Percentiles rank a stretch among this genome's conserved stretches.
Evolutionary conservation across 306 rosid genomes (phyloP).

Genomic region (Fragaria iinumae): DNA sequence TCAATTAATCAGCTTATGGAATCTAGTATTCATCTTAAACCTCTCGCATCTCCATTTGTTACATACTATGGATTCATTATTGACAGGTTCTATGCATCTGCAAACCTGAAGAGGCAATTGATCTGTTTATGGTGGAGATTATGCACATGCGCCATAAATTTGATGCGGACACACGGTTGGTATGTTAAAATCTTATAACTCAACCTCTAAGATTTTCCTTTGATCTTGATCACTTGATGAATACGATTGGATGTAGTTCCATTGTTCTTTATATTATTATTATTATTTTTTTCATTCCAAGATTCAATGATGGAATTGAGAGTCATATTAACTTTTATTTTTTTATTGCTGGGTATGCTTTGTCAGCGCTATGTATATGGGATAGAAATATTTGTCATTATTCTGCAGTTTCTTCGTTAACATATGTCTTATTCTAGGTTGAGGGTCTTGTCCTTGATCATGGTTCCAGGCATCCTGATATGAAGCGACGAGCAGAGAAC

Average conservation of each 20-base stretch:
- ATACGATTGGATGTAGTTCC: background rate
- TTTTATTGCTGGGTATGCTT: background rate
- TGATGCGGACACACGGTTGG: slow-evolving; percentile 89
- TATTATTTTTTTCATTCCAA: no score
- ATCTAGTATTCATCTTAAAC: no score
- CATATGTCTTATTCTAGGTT: slow-evolving; percentile 47
- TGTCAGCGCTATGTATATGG: background rate
- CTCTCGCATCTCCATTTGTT: no score
- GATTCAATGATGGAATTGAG: background rate
- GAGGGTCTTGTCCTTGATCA: slow-evolving; percentile 99
- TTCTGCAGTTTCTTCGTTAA: slow-evolving; percentile 15
- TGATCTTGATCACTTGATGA: no score
- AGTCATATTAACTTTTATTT: background rate
- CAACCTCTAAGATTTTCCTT: background rate
- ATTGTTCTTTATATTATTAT: background rate
- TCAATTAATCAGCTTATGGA: no score
- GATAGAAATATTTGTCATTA: background rate
- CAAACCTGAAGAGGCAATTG: slow-evolving; percentile 25
- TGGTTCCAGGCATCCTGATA: slow-evolving; percentile 98
- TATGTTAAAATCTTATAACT: slow-evolving; percentile 28
- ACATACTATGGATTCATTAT: no score
- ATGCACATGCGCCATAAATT: slow-evolving; percentile 99
- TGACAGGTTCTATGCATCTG: no score
- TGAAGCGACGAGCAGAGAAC: slow-evolving; percentile 93
- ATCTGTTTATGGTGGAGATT: slow-evolving; percentile 94